Conservation (phyloP, 805 yeast species). For the Ogataea sp. region DNA sequence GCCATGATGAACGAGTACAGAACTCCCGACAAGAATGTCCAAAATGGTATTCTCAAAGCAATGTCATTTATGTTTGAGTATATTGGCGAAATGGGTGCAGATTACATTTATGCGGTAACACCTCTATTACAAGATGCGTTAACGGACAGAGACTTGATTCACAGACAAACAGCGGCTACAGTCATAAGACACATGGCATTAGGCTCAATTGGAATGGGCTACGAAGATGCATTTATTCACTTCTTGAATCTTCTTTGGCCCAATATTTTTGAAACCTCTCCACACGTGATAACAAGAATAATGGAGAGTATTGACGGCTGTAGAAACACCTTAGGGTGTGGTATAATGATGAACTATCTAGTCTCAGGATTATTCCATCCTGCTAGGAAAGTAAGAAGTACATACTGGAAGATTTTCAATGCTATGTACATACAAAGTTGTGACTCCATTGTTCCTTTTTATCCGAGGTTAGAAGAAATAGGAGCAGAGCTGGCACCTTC, state of each 20-base stretch:
- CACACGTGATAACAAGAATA: conserved; percentile 83
- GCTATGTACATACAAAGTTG: conserved; percentile 62
- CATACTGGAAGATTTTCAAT: conserved; percentile 84
- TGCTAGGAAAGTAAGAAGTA: conserved; percentile 73
- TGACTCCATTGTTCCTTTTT: conserved; percentile 76
- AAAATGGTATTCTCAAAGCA: conserved; percentile 90
- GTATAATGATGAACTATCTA: conserved; percentile 62
- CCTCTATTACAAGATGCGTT: conserved; percentile 85
- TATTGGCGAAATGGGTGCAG: conserved; percentile 70
- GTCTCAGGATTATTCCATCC: conserved; percentile 93
- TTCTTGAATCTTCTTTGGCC: conserved; percentile 77
- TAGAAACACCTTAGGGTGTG: conserved; percentile 67
- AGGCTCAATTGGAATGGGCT: conserved; percentile 65
- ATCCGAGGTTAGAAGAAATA: conserved; percentile 47
- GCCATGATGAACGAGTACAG: conserved; percentile 93
- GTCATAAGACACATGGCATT: conserved; percentile 77
- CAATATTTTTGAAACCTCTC: conserved; percentile 88
- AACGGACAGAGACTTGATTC: conserved; percentile 84
- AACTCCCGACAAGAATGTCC: conserved; percentile 87
- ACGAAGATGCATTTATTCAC: conserved; percentile 80
- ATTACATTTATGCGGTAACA: conserved; percentile 71
- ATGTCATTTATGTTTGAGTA: conserved; percentile 89
- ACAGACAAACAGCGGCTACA: conserved; percentile 91
- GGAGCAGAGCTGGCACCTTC: conserved; percentile 14
- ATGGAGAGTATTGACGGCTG: conserved; percentile 73